Evolutionary conservation across 306 rosid genomes (phyloP).

Genomic region (Mimosa bimucronata): DNA sequence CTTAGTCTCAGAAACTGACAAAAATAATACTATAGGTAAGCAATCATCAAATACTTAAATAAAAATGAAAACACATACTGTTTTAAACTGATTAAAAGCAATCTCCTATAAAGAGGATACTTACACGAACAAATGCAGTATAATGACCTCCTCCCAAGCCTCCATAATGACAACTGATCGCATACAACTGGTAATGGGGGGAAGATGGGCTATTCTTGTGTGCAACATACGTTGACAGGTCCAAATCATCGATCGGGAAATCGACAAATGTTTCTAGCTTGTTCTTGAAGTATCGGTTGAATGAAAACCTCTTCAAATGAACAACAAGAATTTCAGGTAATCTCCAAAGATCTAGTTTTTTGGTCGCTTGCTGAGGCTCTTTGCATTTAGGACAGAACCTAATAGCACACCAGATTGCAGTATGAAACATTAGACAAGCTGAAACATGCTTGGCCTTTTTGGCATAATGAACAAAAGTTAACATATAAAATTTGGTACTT

Average conservation of each 20-base stretch:
- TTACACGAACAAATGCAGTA: constrained; percentile 81
- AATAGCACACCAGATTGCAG: constrained; percentile 31
- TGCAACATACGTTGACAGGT: constrained; percentile 57
- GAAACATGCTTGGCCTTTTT: constrained; percentile 12
- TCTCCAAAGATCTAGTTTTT: constrained; percentile 92
- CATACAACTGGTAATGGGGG: constrained; percentile 63
- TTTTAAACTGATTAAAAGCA: constrained; percentile 18
- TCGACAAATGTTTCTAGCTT: constrained; percentile 83
- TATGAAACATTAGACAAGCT: constrained; percentile 28
- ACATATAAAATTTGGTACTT: constrained; percentile 19
- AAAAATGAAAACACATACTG: constrained; percentile 1
- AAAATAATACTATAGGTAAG: too few relatives aligned
- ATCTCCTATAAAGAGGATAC: constrained; percentile 35
- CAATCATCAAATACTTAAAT: not conserved
- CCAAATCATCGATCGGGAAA: constrained; percentile 75
- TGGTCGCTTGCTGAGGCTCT: constrained; percentile 75
- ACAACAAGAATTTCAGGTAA: constrained; percentile 85
- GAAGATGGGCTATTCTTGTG: constrained; percentile 42
- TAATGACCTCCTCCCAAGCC: constrained; percentile 86
- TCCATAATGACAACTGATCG: constrained; percentile 86
- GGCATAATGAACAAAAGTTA: constrained; percentile 6
- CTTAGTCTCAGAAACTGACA: too few relatives aligned
- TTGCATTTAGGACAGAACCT: constrained; percentile 90
- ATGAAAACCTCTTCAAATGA: constrained; percentile 89
- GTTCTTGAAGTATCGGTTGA: constrained; percentile 50